Conservation (phyloP, 2,329 filamentous ascomycete genomes). For the Trichophyton equinum region DNA sequence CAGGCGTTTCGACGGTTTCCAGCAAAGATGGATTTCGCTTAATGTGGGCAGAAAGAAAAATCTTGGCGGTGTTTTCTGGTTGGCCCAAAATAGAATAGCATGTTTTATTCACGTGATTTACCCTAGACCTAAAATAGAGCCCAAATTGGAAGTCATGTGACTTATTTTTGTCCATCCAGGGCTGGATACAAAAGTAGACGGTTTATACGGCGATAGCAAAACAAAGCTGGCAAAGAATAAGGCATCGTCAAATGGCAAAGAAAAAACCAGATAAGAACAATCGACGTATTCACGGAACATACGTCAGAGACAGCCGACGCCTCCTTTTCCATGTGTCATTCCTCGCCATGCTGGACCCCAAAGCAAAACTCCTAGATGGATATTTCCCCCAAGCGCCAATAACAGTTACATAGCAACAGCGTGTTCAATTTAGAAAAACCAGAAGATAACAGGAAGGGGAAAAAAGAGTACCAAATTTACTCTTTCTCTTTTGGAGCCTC, state of each 20-base stretch:
- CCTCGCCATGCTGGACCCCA: slow-evolving; percentile 10
- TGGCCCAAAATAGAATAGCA: background rate
- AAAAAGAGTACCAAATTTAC: background rate
- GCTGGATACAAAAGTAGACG: too few species aligned
- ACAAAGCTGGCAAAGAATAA: background rate
- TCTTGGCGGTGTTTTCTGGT: slow-evolving; percentile 30
- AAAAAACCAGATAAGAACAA: background rate
- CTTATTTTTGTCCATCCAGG: too few species aligned
- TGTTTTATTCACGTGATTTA: slow-evolving; percentile 14
- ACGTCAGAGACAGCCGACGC: slow-evolving; percentile 4
- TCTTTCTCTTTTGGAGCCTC: slow-evolving; percentile 11
- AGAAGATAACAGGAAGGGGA: background rate
- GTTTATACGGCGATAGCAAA: background rate
- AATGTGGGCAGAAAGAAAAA: slow-evolving; percentile 32
- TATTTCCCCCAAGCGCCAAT: slow-evolving; percentile 7
- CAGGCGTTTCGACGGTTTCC: slow-evolving; percentile 5
- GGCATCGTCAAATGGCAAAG: background rate
- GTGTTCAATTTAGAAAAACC: background rate
- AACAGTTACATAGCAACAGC: background rate
- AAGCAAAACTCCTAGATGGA: slow-evolving; percentile 5
- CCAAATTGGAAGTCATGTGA: background rate
- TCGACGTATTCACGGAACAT: background rate
- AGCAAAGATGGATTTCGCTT: slow-evolving; percentile 27
- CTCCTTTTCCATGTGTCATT: slow-evolving; percentile 4
- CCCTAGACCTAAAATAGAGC: slow-evolving; percentile 26